Evolutionary conservation across 1,284 basidiomycete genomes (phyloP).

Genomic region (Malassezia sympodialis): DNA sequence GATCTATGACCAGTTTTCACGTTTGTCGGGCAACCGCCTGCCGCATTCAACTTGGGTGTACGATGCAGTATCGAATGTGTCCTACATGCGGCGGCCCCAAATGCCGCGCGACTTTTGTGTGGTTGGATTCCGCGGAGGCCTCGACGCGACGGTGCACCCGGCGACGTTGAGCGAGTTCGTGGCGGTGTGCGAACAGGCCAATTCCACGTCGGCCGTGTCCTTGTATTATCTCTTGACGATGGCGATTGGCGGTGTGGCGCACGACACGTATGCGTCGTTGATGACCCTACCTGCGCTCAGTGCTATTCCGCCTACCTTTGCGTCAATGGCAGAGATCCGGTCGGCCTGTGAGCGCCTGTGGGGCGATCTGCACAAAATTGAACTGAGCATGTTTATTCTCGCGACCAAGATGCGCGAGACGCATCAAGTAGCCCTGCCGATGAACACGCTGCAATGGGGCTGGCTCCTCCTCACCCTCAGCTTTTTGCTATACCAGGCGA

Average conservation of each 20-base stretch:
- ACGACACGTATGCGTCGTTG: neutral
- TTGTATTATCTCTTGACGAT: neutral
- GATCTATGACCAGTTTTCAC: neutral
- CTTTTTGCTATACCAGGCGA: conserved; percentile 4
- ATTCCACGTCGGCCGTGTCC: neutral
- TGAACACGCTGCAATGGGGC: conserved; percentile 8
- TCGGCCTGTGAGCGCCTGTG: neutral
- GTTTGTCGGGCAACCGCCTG: neutral
- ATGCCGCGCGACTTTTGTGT: conserved; percentile 1
- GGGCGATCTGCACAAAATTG: conserved; percentile 8
- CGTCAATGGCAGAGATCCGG: neutral
- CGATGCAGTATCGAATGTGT: conserved; percentile 9
- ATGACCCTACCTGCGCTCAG: neutral
- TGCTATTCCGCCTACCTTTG: neutral
- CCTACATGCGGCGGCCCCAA: neutral
- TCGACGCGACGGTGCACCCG: neutral
- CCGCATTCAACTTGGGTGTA: neutral
- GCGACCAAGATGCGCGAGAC: neutral
- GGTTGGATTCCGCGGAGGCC: neutral
- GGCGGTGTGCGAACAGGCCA: neutral
- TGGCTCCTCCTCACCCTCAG: conserved; percentile 1
- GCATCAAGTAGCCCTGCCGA: neutral
- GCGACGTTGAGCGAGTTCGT: neutral
- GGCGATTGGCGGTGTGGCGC: neutral
- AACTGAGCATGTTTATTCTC: neutral